Percentiles rank a stretch among this genome's conserved stretches.
phyloP scores from a whole-genome alignment of 2,329 filamentous ascomycete species.

The Periconia macrospinosa region DNA sequence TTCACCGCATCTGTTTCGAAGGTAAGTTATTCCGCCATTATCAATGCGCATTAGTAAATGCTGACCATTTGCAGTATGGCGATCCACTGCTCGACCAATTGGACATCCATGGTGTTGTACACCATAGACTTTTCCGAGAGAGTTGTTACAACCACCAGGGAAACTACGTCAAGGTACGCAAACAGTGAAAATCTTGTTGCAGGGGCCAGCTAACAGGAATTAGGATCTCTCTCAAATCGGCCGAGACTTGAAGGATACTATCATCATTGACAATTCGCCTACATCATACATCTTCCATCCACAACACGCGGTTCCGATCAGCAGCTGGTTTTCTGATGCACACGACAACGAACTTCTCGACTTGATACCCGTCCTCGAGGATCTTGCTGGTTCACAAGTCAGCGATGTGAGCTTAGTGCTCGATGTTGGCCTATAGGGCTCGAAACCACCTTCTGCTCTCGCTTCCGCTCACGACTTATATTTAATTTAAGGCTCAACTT shows the following conservation, averaged over 20 bases:
- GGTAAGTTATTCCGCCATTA: slow-evolving; percentile 51
- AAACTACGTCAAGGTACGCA: slow-evolving; percentile 85
- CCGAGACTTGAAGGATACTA: slow-evolving; percentile 92
- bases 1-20: slow-evolving; percentile 99
- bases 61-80: slow-evolving; percentile 68
- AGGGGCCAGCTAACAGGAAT: slow-evolving; percentile 8
- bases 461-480: slow-evolving; percentile 6
- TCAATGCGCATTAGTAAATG: not conserved
- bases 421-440: slow-evolving; percentile 71
- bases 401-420: slow-evolving; percentile 96
- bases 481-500: slow-evolving; percentile 2
- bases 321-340: slow-evolving; percentile 99
- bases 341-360: slow-evolving; percentile 99
- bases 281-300: slow-evolving; percentile 99
- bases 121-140: slow-evolving; percentile 94
- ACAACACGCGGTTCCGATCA: slow-evolving; percentile 97
- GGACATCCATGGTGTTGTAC: slow-evolving; percentile 95
- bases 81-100: slow-evolving; percentile 94
- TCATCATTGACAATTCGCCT: slow-evolving; percentile 99
- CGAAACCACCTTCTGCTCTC: slow-evolving; percentile 6
- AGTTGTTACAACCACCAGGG: slow-evolving; percentile 99
- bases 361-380: slow-evolving; percentile 96
- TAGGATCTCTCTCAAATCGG: slow-evolving; percentile 93
- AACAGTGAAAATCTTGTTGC: slow-evolving; percentile 1
- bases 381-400: slow-evolving; percentile 85